Percentiles rank a stretch among this genome's conserved stretches.
Evolutionary conservation across 805 yeast genomes (phyloP).

Genomic region (Pachysolen tannophilus): DNA sequence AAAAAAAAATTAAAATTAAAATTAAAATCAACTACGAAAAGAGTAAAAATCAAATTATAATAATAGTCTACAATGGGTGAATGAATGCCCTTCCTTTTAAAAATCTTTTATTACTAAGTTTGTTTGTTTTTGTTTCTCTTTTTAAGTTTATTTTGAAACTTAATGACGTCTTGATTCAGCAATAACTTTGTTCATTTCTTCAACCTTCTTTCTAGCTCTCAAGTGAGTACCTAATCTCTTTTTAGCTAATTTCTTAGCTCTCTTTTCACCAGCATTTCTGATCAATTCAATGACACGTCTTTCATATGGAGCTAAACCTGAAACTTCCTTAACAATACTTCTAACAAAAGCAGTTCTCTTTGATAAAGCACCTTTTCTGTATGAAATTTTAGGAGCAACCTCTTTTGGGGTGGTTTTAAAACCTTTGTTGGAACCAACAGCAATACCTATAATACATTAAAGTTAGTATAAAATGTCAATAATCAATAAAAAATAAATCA

Average conservation of each 20-base stretch:
- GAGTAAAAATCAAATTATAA: too few species aligned
- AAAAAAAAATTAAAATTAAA: too few species aligned
- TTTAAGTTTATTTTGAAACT: constrained; percentile 19
- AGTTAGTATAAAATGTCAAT: constrained; percentile 24
- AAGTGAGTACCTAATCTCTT: constrained; percentile 99
- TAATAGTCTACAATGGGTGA: too few species aligned
- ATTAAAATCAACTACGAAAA: too few species aligned
- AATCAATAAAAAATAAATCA: not conserved
- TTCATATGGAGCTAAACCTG: constrained; percentile 99
- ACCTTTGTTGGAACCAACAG: constrained; percentile 99
- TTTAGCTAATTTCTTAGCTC: constrained; percentile 99
- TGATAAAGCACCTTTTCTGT: constrained; percentile 95
- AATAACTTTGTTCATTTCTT: constrained; percentile 94
- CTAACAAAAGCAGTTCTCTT: constrained; percentile 96
- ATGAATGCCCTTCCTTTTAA: too few species aligned
- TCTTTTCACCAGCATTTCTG: constrained; percentile 99
- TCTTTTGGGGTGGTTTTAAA: constrained; percentile 86
- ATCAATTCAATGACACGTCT: constrained; percentile 98
- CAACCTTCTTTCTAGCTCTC: constrained; percentile 99
- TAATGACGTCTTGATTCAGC: constrained; percentile 94
- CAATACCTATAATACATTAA: constrained; percentile 53
- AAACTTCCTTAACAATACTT: constrained; percentile 90
- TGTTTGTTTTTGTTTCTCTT: too few species aligned
- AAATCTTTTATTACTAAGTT: too few species aligned
- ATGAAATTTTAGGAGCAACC: constrained; percentile 81